Conservation (phyloP, 2,329 filamentous ascomycete genomes). For the Trichoderma atroviride region DNA sequence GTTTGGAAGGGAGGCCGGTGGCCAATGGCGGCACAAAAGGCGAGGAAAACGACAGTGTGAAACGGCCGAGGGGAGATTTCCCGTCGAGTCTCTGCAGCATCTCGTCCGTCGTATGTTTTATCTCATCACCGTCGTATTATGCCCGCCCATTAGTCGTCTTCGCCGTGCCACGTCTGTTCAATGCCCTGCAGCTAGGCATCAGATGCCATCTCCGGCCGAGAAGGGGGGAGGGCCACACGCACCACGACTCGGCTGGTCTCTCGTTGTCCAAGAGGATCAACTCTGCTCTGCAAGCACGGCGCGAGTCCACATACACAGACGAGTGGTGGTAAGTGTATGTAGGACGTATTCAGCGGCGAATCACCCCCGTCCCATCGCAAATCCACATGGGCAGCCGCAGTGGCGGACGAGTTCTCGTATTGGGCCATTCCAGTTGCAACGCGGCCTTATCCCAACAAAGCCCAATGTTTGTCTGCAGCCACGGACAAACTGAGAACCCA, state of each 20-base stretch:
- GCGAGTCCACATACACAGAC: neutral
- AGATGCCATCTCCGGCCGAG: neutral
- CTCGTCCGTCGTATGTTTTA: conserved; percentile 18
- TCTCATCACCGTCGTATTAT: conserved; percentile 11
- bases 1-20: conserved; percentile 16
- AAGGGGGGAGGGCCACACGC: neutral
- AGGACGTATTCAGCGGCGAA: neutral
- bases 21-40: neutral
- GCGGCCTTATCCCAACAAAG: conserved; percentile 17
- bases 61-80: conserved; percentile 9
- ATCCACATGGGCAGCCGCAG: neutral
- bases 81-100: neutral
- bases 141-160: neutral
- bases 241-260: neutral
- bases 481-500: conserved; percentile 9
- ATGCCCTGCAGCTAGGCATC: conserved; percentile 14
- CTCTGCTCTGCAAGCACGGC: neutral
- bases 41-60: neutral
- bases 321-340: neutral
- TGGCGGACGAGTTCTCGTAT: conserved; percentile 11
- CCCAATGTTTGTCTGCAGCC: conserved; percentile 17
- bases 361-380: neutral
- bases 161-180: conserved; percentile 18
- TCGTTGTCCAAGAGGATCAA: neutral
- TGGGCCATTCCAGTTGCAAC: conserved; percentile 16